Evolutionary conservation across 495 filamentous ascomycete species (phyloP).

Genomic region (Rostrohypoxylon terebratum): DNA sequence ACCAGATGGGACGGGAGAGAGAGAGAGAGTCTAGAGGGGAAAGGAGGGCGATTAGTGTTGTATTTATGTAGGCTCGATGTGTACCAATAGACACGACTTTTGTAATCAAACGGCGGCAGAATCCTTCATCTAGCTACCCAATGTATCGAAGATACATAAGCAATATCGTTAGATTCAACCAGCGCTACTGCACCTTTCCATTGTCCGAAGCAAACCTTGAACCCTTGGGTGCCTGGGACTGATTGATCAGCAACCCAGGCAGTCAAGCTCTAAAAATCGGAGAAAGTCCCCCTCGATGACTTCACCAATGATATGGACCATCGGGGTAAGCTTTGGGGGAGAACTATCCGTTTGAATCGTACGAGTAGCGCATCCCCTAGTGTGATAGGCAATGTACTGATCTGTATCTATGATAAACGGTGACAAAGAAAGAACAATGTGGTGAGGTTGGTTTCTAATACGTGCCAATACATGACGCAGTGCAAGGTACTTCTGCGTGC

Average conservation of each 20-base stretch:
- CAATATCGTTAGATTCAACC: constrained; percentile 17
- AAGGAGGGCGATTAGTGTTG: constrained; percentile 17
- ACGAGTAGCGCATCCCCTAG: constrained; percentile 17
- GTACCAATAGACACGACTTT: constrained; percentile 24
- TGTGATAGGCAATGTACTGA: not conserved
- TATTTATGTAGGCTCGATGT: constrained; percentile 30
- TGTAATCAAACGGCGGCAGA: constrained; percentile 21
- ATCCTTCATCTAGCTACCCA: constrained; percentile 9
- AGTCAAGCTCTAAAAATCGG: constrained; percentile 21
- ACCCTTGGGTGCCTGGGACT: not conserved
- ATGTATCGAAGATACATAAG: constrained; percentile 11
- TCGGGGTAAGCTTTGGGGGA: constrained; percentile 25
- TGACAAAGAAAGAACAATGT: not conserved
- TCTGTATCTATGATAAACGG: not conserved
- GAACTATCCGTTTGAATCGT: constrained; percentile 23
- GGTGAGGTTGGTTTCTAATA: constrained; percentile 1
- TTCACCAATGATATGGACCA: constrained; percentile 44
- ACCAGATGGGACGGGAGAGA: not conserved
- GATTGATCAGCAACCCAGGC: constrained; percentile 33
- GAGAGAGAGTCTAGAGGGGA: too few species aligned
- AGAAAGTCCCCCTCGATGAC: constrained; percentile 42
- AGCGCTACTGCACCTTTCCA: constrained; percentile 35
- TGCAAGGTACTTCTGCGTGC: constrained; percentile 28
- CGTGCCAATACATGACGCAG: constrained; percentile 3
- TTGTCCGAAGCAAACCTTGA: constrained; percentile 8